These are phyloP conservation scores for Ogataea haglerorum DNA, from an alignment of 805 yeast species.

Conservation along the genomic window DNA sequence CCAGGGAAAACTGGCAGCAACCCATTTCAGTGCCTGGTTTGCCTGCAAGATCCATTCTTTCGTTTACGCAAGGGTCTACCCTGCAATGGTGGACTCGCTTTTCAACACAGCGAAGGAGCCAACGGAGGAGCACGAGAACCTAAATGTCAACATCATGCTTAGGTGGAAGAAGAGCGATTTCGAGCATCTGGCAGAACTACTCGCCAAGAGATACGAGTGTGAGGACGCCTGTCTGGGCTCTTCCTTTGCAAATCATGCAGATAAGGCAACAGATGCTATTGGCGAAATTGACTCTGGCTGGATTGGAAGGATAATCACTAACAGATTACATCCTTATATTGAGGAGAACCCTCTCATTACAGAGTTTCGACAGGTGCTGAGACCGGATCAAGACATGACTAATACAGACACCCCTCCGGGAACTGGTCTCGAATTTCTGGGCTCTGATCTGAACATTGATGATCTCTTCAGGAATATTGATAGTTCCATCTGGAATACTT, in stretches of 20 bases:
- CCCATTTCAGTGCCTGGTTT: conserved; percentile 26
- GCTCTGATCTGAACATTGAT: background rate
- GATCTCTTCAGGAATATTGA: background rate
- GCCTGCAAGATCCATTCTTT: conserved; percentile 17
- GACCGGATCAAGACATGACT: background rate
- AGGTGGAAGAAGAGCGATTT: background rate
- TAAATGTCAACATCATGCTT: background rate
- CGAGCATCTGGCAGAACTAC: background rate
- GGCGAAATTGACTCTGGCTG: conserved; percentile 11
- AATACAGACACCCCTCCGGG: background rate
- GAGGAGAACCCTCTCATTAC: background rate
- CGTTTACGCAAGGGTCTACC: conserved; percentile 7
- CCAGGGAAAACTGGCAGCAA: conserved; percentile 13
- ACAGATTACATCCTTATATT: conserved; percentile 2
- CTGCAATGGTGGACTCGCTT: conserved; percentile 1
- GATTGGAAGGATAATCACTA: conserved; percentile 12
- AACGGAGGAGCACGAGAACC: background rate
- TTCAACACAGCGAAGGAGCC: conserved; percentile 14
- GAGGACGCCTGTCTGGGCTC: background rate
- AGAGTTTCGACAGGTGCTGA: background rate
- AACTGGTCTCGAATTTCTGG: background rate
- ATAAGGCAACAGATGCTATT: background rate
- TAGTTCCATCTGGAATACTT: background rate
- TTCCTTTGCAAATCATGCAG: background rate
- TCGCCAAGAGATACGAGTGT: background rate